Percentiles rank a stretch among this genome's conserved stretches.
Evolutionary conservation across 148 eudicot species (phyloP).

Genomic region (Fallopia convolvulus): DNA sequence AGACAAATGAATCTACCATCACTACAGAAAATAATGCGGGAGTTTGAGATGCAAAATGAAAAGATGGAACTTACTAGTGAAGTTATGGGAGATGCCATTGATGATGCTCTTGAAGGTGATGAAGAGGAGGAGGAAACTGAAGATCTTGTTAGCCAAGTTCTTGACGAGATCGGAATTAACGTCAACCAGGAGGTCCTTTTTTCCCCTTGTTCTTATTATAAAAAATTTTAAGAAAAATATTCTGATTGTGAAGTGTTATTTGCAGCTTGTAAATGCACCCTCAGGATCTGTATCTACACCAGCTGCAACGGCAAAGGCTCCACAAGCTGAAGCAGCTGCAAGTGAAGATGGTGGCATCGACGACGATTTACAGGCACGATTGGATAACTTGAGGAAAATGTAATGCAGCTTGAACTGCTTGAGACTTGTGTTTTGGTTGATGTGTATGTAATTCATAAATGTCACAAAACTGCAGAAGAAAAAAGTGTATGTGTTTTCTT

Average conservation of each 20-base stretch:
- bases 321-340: slow-evolving; percentile 72
- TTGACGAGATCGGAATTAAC: slow-evolving; percentile 94
- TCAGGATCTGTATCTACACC: slow-evolving; percentile 87
- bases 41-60: slow-evolving; percentile 96
- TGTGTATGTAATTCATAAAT: background rate
- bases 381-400: slow-evolving; percentile 92
- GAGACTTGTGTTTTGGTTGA: background rate
- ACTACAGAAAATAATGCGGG: slow-evolving; percentile 93
- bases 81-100: slow-evolving; percentile 96
- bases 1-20: slow-evolving; percentile 95
- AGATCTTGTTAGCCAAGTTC: slow-evolving; percentile 88
- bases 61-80: slow-evolving; percentile 91
- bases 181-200: slow-evolving; percentile 63
- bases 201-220: background rate
- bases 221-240: background rate
- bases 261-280: slow-evolving; percentile 86
- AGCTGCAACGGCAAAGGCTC: slow-evolving; percentile 59
- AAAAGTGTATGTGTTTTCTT: background rate
- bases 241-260: background rate
- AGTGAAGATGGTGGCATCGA: slow-evolving; percentile 74
- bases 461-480: background rate
- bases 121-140: slow-evolving; percentile 98
- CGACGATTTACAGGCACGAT: slow-evolving; percentile 85
- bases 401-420: slow-evolving; percentile 16
- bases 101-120: slow-evolving; percentile 97